Conservation (phyloP, 257 asterid genomes). For the Craterostigma plantagineum region DNA sequence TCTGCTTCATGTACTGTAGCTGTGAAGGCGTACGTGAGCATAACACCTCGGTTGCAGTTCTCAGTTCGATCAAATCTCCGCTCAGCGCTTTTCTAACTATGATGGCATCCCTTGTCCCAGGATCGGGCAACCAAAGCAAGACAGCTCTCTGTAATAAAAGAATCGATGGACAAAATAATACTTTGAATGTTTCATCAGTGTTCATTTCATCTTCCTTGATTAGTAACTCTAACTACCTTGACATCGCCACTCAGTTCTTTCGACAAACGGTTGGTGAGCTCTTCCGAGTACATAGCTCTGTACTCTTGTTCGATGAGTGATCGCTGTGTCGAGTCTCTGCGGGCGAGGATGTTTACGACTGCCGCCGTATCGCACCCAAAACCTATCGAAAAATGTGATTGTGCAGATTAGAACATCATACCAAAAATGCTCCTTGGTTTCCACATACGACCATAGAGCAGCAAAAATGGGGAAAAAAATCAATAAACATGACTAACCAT, state of each 20-base stretch:
- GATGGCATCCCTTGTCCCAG: constrained; percentile 66
- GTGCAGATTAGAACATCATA: constrained; percentile 1
- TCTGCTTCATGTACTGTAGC: constrained; percentile 59
- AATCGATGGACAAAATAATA: background rate
- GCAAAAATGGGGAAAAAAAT: background rate
- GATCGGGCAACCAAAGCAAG: constrained; percentile 81
- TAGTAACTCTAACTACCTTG: constrained; percentile 35
- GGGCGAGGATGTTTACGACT: constrained; percentile 66
- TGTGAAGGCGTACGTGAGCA: constrained; percentile 85
- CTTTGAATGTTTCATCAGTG: background rate
- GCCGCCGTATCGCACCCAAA: constrained; percentile 83
- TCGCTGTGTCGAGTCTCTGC: constrained; percentile 78
- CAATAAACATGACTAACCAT: background rate
- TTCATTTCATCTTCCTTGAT: background rate
- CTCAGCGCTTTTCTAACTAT: constrained; percentile 38
- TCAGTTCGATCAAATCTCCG: constrained; percentile 23
- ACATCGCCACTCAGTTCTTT: constrained; percentile 73
- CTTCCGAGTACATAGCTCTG: constrained; percentile 45
- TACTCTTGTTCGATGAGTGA: constrained; percentile 69
- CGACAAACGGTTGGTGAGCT: constrained; percentile 51
- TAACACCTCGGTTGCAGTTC: constrained; percentile 78
- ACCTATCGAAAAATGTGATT: constrained; percentile 36
- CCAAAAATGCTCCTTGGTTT: background rate
- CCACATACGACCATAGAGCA: background rate
- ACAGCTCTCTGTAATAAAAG: constrained; percentile 60